phyloP scores from a whole-genome alignment of 2,329 filamentous ascomycete genomes.

The Karstenula rhodostoma region DNA sequence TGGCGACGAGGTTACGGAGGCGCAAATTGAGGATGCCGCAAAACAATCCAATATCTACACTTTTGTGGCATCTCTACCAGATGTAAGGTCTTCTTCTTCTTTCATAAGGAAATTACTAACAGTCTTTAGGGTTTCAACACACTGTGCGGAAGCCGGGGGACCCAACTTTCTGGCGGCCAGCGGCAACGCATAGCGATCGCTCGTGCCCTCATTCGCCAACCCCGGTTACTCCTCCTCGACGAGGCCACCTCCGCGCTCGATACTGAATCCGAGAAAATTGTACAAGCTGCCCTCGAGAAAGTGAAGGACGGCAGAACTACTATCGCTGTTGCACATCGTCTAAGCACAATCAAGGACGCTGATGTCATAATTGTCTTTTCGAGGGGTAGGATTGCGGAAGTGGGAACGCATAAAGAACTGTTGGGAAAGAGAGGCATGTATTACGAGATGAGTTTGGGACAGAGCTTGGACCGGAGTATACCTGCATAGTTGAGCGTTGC shows the following conservation, averaged over 20 bases:
- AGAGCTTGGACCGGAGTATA: slow-evolving; percentile 49
- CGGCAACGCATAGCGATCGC: slow-evolving; percentile 96
- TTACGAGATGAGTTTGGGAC: slow-evolving; percentile 55
- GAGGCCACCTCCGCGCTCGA: slow-evolving; percentile 49
- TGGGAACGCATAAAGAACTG: slow-evolving; percentile 66
- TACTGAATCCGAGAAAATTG: slow-evolving; percentile 69
- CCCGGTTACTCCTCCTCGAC: slow-evolving; percentile 72
- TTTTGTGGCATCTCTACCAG: slow-evolving; percentile 49
- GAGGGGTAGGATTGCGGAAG: slow-evolving; percentile 82
- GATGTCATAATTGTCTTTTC: slow-evolving; percentile 96
- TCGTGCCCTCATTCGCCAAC: slow-evolving; percentile 86
- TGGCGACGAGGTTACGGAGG: slow-evolving; percentile 73
- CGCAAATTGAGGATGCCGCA: slow-evolving; percentile 77
- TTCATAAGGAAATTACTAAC: background rate
- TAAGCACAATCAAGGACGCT: slow-evolving; percentile 93
- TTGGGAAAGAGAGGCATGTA: slow-evolving; percentile 51
- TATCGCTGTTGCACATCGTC: slow-evolving; percentile 89
- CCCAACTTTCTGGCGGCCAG: slow-evolving; percentile 73
- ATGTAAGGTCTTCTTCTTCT: slow-evolving; percentile 60
- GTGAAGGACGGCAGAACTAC: slow-evolving; percentile 88
- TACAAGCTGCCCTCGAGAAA: slow-evolving; percentile 81
- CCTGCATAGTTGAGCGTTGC: slow-evolving; percentile 13
- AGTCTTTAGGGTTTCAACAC: slow-evolving; percentile 56
- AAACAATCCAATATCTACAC: slow-evolving; percentile 62
- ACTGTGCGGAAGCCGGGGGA: slow-evolving; percentile 43